Evolutionary conservation across 1,284 basidiomycete species (phyloP).

Genomic region (Ceratobasidium sp.): DNA sequence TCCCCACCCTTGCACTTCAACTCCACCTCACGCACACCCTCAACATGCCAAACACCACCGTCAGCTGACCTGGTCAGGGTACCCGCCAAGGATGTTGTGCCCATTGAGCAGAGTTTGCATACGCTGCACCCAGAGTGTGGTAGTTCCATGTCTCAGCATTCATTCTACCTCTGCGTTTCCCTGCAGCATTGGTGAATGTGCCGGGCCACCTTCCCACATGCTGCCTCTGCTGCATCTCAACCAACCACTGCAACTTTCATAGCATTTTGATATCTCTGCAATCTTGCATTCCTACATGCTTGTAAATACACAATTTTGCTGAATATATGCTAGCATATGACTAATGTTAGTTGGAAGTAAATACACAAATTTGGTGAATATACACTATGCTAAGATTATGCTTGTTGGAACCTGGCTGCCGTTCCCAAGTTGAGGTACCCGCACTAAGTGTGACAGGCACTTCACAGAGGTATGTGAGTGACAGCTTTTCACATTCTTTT

Average conservation of each 20-base stretch:
- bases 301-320: too few species aligned
- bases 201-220: neutral
- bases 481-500: too few species aligned
- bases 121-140: constrained; percentile 22
- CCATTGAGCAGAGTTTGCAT: constrained; percentile 41
- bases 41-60: constrained; percentile 45
- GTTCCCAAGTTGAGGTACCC: too few species aligned
- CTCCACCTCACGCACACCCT: constrained; percentile 45
- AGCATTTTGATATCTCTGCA: too few species aligned
- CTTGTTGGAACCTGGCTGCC: too few species aligned
- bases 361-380: too few species aligned
- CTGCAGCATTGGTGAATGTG: neutral
- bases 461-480: too few species aligned
- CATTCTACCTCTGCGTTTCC: neutral
- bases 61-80: constrained; percentile 32
- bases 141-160: neutral
- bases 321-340: too few species aligned
- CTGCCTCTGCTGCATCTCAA: neutral
- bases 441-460: too few species aligned
- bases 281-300: too few species aligned
- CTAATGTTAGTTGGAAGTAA: too few species aligned
- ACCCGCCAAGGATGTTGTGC: constrained; percentile 37
- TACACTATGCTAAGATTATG: too few species aligned
- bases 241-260: neutral
- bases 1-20: constrained; percentile 45